Evolutionary conservation across 1,284 basidiomycete species (phyloP), one percentile per base, ranked within the genome.

Genomic region (Serendipita sp.): DNA sequence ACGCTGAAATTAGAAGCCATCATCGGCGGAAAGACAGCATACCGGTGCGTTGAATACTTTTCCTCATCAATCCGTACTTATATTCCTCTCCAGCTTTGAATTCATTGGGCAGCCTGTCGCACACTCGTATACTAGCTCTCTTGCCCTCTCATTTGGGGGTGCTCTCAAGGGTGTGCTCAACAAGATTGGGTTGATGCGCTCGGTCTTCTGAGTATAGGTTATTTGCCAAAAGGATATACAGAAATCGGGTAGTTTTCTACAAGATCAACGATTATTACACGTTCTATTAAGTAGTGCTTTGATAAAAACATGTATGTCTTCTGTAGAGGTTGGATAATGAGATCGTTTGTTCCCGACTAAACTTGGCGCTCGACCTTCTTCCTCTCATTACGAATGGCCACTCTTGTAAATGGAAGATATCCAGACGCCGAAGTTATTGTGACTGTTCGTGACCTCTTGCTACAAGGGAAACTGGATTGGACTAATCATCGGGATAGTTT

Each of bases 21-120:
- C 67, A 80, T 89, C 64, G 82, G 89, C 67, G 88, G 88, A 10
- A 75, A 78, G 62, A 71, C 76, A 26, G 78, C 77, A 5, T 90
- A 85, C 75, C 75, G 76, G 80, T 83, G 63, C 64, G 79, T 73
- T 42, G 43, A 53, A n/a, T 41, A 63, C 13, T 60, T 60, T 2
- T 12, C 12, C 10, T 61, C 60, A 41, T 61, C 64, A 5, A 22
- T n/a, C 34, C 45, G 12, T 26, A 41, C 38, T 55, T 47, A 12
- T 15, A 64, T 83, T 80, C 29, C 72, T 78, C 60, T 74, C 77
- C 44, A 72, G 45, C 17, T 49, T 49, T 49, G 45, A 49, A 49
- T 49, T 83, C 5, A 65, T 71, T 12, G 83, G 82, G 29, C 72
- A 73, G 42, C 80, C 82, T 0, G 76, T 81, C 3, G 75, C 74